phyloP scores from a whole-genome alignment of 2,329 filamentous ascomycete species.

The Dactylellina sp. region DNA sequence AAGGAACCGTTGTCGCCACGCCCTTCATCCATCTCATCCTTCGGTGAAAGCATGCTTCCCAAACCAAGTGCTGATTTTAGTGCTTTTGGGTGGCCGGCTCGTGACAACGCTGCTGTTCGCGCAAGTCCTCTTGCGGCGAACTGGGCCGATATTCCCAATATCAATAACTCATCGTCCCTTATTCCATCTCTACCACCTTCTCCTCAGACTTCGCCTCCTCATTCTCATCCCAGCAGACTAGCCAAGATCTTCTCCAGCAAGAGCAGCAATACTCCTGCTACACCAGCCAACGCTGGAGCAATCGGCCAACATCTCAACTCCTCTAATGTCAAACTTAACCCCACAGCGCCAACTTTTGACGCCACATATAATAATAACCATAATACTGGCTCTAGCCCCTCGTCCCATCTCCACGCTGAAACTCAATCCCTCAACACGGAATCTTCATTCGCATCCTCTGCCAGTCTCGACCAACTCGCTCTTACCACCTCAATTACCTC shows the following conservation, averaged over 20 bases:
- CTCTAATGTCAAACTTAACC: conserved; percentile 75
- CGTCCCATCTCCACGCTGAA: conserved; percentile 46
- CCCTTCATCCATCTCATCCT: conserved; percentile 60
- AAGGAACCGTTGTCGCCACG: conserved; percentile 59
- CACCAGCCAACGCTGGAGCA: conserved; percentile 13
- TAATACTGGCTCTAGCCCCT: conserved; percentile 30
- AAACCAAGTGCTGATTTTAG: conserved; percentile 60
- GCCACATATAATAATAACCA: conserved; percentile 22
- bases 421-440: conserved; percentile 52
- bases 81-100: conserved; percentile 60
- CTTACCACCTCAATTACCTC: conserved; percentile 38
- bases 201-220: conserved; percentile 55
- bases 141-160: conserved; percentile 59
- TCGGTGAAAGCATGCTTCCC: conserved; percentile 59
- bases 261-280: conserved; percentile 60
- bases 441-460: conserved; percentile 52
- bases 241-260: conserved; percentile 52
- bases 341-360: conserved; percentile 83
- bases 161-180: conserved; percentile 36
- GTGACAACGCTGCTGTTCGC: conserved; percentile 35
- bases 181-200: conserved; percentile 56
- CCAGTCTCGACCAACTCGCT: conserved; percentile 44
- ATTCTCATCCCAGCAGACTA: conserved; percentile 47
- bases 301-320: conserved; percentile 66
- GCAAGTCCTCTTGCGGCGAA: conserved; percentile 56